Evolutionary conservation across 108 stramenopile species (phyloP), one percentile per base, ranked within the genome.

Genomic region (Fistulifera pelliculosa): DNA sequence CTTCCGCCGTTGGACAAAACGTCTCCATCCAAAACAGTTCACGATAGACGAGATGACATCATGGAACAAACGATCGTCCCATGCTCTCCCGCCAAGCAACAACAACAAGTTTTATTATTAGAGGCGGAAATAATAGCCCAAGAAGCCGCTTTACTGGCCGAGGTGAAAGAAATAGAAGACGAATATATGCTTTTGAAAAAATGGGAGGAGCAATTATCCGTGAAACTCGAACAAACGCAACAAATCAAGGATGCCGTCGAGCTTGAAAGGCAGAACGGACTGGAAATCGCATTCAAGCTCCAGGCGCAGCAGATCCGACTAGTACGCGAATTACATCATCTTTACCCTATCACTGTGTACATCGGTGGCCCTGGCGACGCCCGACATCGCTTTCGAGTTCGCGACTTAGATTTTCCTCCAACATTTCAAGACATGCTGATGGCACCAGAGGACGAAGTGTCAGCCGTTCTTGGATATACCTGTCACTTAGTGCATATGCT

Each of bases 361-460:
- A 6, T 45, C 5, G 21, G 12, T 14, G 14, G 12, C 40, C 12
- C 16, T 3, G 31, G 31, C 31, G 31, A 35, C 31, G 31, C 6
- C 31, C 31, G 31, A 6, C 44, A 45, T 6, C 44, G 66, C 3
- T 75, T 57, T 54, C 54, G 56, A 31, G 69, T 75, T 40, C 67
- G 67, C 5, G 52, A 65, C 21, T 49, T 65, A 28, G 69, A 65
- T 17, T 49, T 94, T 1, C 87, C 93, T 15, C 52, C 52, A 13
- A 62, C 59, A 6, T 17, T 17, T 6, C 16, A 21, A 6, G 44
- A 21, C 44, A 45, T 17, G 19, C 60, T 66, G 17, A 35, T 53
- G 0, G 71, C 78, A 12, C 61, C 75, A 0, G 93, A 94, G 54
- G 93, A 90, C 52, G 83, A 84, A 63, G 47, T 87, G 0, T 85